Evolutionary conservation across 1,139 yeast genomes (phyloP), one percentile per base, ranked within the genome.

Genomic region (Meyerozyma sp.): DNA sequence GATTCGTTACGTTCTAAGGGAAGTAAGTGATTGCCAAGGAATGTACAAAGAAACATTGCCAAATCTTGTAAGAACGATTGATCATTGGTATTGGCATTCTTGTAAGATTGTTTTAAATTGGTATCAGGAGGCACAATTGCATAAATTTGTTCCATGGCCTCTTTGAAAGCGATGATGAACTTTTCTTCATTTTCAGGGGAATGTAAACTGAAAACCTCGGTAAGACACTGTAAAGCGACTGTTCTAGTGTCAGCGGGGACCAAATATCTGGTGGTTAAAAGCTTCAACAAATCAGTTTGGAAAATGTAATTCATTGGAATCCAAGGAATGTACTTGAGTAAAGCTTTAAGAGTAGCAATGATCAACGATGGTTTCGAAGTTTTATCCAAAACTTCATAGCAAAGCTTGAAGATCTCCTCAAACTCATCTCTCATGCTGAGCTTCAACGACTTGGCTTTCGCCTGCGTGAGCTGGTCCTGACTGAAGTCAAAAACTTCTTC

Each of bases 401-500:
- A 93, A 50, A 94, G 76, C 59, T 86, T 87, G 70, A 90, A 93
- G 55, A 93, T 91, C 59, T 88, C 95, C 53, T 91, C 89, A 57
- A 93, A 93, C 65, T 93, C 98, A 44, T 84, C 82, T 53, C 85
- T 79, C 89, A 93, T 84, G 54, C 90, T 86, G 42, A 77, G 73
- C 63, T 89, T 93, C 61, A 94, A 78, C 49, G 81, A 79, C 57
- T 82, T 80, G 9, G 95, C 89, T 66, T 93, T 93, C 8, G 96
- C 95, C 66, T 90, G 96, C 30, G 99, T 93, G 85, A 93, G 83
- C 62, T 89, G 96, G 53, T 91, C 98, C 41, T 91, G 89, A 36
- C 95, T 83, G 62, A 75, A 94, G 66, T 94, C 98, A 62, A 91
- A 94, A 32, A 93, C 95, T 66, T 93, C 99, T 70, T 93, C 99